Conservation (phyloP, 169 alveolate species). For the Cryptosporidium canis region DNA sequence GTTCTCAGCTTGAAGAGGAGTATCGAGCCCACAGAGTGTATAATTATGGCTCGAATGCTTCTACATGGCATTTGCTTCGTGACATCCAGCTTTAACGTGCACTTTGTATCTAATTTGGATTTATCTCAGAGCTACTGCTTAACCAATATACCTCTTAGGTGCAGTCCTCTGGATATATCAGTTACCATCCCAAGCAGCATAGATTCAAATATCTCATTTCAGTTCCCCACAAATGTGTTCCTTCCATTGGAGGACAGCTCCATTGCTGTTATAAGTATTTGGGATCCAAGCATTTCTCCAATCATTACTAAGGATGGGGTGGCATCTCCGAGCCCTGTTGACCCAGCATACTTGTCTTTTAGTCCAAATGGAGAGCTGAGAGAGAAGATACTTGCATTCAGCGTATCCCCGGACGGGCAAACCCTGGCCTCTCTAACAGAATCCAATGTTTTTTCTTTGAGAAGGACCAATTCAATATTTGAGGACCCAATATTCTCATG, state of each 20-base stretch:
- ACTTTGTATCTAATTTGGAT: not conserved
- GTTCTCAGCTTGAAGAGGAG: slow-evolving; percentile 75
- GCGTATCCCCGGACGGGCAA: slow-evolving; percentile 46
- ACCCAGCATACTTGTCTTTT: slow-evolving; percentile 51
- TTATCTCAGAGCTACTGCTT: slow-evolving; percentile 3
- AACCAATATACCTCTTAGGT: slow-evolving; percentile 68
- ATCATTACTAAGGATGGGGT: slow-evolving; percentile 16
- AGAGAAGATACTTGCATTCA: slow-evolving; percentile 45
- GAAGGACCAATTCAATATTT: slow-evolving; percentile 37
- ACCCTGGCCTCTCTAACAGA: slow-evolving; percentile 28
- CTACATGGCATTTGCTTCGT: slow-evolving; percentile 58
- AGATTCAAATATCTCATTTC: not conserved
- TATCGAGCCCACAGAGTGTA: slow-evolving; percentile 55
- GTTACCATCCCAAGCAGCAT: not conserved
- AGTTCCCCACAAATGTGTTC: slow-evolving; percentile 50
- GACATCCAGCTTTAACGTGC: slow-evolving; percentile 28
- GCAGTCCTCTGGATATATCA: slow-evolving; percentile 62
- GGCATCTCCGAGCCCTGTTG: slow-evolving; percentile 26
- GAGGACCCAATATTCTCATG: slow-evolving; percentile 52
- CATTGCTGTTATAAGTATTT: slow-evolving; percentile 54
- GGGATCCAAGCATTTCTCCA: slow-evolving; percentile 59
- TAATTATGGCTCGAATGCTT: slow-evolving; percentile 31
- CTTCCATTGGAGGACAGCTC: slow-evolving; percentile 66
- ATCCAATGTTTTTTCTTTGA: slow-evolving; percentile 31
- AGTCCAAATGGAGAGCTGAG: not conserved